A percentile compares a stretch with the other conserved stretches of the same genome.
Conservation (phyloP, 495 filamentous ascomycete species). For the Penicillium daleae region DNA sequence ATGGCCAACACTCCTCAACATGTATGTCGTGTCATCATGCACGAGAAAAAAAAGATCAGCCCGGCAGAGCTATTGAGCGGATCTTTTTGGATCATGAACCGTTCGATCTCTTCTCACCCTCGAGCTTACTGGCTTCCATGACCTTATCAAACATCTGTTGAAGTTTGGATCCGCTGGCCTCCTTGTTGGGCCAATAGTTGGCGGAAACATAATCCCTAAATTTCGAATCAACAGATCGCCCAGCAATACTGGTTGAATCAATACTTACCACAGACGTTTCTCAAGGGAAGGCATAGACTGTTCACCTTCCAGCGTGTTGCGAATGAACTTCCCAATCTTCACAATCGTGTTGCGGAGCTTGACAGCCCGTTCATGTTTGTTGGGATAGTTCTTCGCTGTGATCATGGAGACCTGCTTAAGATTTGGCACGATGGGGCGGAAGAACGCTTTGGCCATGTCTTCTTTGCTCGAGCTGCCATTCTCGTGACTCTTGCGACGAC, state of each 20-base stretch:
- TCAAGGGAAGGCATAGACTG: constrained; percentile 45
- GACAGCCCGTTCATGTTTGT: constrained; percentile 58
- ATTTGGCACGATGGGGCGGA: constrained; percentile 63
- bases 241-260: background rate
- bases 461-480: constrained; percentile 49
- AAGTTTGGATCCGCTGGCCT: constrained; percentile 47
- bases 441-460: constrained; percentile 58
- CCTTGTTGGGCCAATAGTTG: constrained; percentile 56
- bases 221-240: constrained; percentile 10
- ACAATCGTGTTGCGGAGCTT: constrained; percentile 50
- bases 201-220: constrained; percentile 52
- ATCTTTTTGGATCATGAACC: constrained; percentile 23
- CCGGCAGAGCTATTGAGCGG: background rate
- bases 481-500: constrained; percentile 47
- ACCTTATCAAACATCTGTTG: constrained; percentile 56
- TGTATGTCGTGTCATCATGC: constrained; percentile 21
- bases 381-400: constrained; percentile 66
- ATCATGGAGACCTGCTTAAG: constrained; percentile 60
- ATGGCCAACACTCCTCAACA: constrained; percentile 7
- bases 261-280: constrained; percentile 50
- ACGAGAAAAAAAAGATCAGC: constrained; percentile 3
- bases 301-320: constrained; percentile 38
- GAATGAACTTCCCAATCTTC: constrained; percentile 55
- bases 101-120: constrained; percentile 38
- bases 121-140: constrained; percentile 36